A percentile compares a stretch with the other conserved stretches of the same genome.
Evolutionary conservation across 768 basidiomycete genomes (phyloP).

Genomic region (Paxillus involutus): DNA sequence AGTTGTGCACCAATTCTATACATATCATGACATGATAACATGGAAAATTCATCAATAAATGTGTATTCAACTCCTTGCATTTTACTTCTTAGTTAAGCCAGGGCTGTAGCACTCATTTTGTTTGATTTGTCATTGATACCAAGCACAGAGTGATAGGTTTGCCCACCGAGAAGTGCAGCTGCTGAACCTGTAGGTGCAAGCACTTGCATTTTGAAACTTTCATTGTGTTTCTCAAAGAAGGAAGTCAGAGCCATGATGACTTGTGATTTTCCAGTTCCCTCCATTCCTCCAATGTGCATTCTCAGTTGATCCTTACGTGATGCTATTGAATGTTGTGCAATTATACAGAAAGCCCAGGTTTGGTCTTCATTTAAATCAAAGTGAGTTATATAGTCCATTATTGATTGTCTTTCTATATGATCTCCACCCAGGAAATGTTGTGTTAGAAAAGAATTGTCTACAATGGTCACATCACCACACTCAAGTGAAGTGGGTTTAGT

Average conservation of each 20-base stretch:
- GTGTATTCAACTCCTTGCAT: constrained; percentile 29
- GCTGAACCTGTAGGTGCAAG: constrained; percentile 36
- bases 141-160: constrained; percentile 37
- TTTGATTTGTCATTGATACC: constrained; percentile 16
- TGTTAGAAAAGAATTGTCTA: neutral
- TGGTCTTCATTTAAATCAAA: constrained; percentile 31
- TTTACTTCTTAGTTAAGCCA: neutral
- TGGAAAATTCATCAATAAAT: constrained; percentile 48
- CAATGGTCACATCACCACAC: too few relatives aligned
- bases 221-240: constrained; percentile 20
- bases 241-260: constrained; percentile 27
- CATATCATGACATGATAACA: constrained; percentile 19
- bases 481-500: too few relatives aligned
- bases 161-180: constrained; percentile 31
- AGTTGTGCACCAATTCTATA: neutral
- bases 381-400: too few relatives aligned
- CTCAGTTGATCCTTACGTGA: constrained; percentile 19
- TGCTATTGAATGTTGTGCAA: constrained; percentile 23
- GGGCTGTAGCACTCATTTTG: neutral
- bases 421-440: neutral
- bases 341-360: constrained; percentile 29
- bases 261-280: constrained; percentile 33
- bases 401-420: neutral
- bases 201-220: constrained; percentile 20
- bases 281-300: constrained; percentile 36